These are phyloP conservation scores for Nannochloropsis oceanica DNA, from an alignment of 108 stramenopile genomes.

Conservation along the genomic window DNA sequence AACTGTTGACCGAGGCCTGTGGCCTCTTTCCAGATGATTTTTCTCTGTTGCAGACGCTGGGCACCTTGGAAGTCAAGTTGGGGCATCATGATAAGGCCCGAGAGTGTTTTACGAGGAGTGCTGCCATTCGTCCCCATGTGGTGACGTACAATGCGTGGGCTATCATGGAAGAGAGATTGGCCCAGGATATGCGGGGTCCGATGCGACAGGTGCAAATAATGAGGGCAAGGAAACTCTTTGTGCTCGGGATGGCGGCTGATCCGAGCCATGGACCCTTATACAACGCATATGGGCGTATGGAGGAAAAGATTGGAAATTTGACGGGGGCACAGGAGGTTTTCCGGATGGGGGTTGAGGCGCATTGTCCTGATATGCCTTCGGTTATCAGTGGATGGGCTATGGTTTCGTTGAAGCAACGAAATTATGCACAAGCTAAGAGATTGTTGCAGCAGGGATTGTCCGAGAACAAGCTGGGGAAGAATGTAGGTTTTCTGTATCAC, in stretches of 20 bases:
- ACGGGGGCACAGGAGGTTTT: conserved; percentile 12
- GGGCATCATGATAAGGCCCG: not conserved
- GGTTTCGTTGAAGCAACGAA: conserved; percentile 1
- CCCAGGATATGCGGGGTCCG: not conserved
- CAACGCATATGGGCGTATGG: conserved; percentile 28
- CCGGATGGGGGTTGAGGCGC: conserved; percentile 8
- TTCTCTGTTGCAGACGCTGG: not conserved
- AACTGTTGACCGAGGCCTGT: not conserved
- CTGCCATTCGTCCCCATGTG: not conserved
- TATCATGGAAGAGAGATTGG: not conserved
- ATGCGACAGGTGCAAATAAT: not conserved
- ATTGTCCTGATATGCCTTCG: conserved; percentile 3
- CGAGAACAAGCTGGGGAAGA: not conserved
- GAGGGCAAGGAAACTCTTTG: conserved; percentile 19
- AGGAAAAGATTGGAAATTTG: conserved; percentile 12
- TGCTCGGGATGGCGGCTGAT: conserved; percentile 17
- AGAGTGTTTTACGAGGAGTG: not conserved
- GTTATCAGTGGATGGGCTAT: conserved; percentile 13
- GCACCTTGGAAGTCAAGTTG: not conserved
- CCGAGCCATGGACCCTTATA: conserved; percentile 25
- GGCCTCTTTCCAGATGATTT: not conserved
- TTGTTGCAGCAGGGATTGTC: conserved; percentile 4
- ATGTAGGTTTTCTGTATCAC: conserved; percentile 19
- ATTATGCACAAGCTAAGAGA: not conserved
- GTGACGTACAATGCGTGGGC: not conserved